Percentiles rank a stretch among this genome's conserved stretches.
phyloP scores from a whole-genome alignment of 495 filamentous ascomycete species.

The Symbiotaphrina buchneri region DNA sequence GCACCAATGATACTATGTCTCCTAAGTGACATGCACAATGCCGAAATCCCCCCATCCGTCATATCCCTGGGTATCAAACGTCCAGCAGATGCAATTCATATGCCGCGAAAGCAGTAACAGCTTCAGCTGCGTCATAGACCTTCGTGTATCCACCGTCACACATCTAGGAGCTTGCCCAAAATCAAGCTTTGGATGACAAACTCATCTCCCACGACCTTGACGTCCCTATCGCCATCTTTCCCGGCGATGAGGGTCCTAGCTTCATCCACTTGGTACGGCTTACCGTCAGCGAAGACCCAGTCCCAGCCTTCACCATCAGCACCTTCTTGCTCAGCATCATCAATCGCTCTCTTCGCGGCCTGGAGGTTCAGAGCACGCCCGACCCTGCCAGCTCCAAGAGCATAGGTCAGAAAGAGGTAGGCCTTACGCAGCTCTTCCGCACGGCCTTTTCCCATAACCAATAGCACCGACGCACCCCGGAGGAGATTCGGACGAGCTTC shows the following conservation, averaged over 20 bases:
- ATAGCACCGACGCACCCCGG: slow-evolving; percentile 40
- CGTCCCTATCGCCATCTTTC: slow-evolving; percentile 7
- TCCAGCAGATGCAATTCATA: too few species aligned
- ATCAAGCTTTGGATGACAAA: slow-evolving; percentile 87
- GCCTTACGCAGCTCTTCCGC: slow-evolving; percentile 33
- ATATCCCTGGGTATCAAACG: too few species aligned
- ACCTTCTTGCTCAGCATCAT: slow-evolving; percentile 28
- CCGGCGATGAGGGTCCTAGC: slow-evolving; percentile 12
- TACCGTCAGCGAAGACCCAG: slow-evolving; percentile 47
- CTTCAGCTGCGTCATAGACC: too few species aligned
- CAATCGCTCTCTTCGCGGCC: slow-evolving; percentile 32
- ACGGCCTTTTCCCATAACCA: slow-evolving; percentile 50
- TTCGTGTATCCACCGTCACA: too few species aligned
- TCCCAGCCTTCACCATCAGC: slow-evolving; percentile 33
- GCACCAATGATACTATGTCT: too few species aligned
- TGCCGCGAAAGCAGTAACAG: too few species aligned
- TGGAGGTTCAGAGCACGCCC: slow-evolving; percentile 38
- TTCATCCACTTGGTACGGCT: slow-evolving; percentile 9
- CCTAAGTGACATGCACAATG: too few species aligned
- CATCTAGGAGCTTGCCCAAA: slow-evolving; percentile 53
- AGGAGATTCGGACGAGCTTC: slow-evolving; percentile 35
- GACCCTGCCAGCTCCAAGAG: slow-evolving; percentile 48
- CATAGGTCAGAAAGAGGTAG: slow-evolving; percentile 53
- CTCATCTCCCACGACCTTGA: slow-evolving; percentile 54
- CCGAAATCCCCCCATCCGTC: too few species aligned